Conservation (phyloP, 1,284 basidiomycete species). For the Ceratobasidium sp. region DNA sequence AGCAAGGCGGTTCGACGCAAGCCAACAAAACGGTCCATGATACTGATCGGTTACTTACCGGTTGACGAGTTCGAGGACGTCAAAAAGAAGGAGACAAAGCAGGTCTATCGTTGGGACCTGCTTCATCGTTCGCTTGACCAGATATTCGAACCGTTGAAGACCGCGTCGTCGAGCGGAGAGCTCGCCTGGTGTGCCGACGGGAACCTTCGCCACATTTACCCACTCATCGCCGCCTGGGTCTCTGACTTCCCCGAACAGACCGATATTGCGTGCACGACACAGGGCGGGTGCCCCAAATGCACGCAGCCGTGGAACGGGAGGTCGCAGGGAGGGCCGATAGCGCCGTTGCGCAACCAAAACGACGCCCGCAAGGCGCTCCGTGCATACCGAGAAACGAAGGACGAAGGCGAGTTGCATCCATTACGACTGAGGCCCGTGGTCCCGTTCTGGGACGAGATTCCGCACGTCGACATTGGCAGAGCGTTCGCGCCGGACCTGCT, state of each 20-base stretch:
- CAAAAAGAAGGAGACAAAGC: neutral
- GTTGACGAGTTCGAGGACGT: neutral
- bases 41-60: constrained; percentile 40
- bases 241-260: constrained; percentile 27
- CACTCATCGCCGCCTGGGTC: constrained; percentile 17
- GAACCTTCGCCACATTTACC: constrained; percentile 36
- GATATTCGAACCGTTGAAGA: constrained; percentile 38
- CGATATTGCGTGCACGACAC: constrained; percentile 11
- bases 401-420: neutral
- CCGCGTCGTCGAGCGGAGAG: neutral
- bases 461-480: neutral
- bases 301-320: neutral
- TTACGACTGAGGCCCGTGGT: neutral
- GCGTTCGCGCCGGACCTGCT: neutral
- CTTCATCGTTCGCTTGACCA: constrained; percentile 42
- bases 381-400: neutral
- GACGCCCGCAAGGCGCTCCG: too few species aligned
- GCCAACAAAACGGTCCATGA: constrained; percentile 19
- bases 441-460: constrained; percentile 16
- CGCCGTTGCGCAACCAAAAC: neutral
- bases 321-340: neutral
- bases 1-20: constrained; percentile 30
- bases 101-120: neutral
- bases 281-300: constrained; percentile 21
- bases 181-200: constrained; percentile 30